Percentiles rank a stretch among this genome's conserved stretches.
Evolutionary conservation across 2,329 filamentous ascomycete genomes (phyloP).

Genomic region (Tolypocladium paradoxum): DNA sequence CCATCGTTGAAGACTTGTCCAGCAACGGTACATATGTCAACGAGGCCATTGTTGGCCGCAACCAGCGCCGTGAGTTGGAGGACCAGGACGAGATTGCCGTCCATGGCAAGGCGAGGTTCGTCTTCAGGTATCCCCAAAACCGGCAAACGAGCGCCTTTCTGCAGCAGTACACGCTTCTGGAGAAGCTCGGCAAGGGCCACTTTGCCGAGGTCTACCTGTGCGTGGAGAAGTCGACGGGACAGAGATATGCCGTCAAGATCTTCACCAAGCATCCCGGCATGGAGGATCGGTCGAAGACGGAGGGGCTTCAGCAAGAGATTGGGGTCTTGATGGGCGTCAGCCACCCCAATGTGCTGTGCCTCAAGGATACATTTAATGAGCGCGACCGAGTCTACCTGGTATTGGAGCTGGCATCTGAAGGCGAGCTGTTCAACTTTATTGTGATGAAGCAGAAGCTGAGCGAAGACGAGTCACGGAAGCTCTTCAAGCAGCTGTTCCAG

Average conservation of each 20-base stretch:
- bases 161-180: slow-evolving; percentile 74
- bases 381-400: slow-evolving; percentile 83
- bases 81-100: slow-evolving; percentile 89
- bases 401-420: slow-evolving; percentile 80
- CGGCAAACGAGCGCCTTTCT: slow-evolving; percentile 67
- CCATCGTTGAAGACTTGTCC: slow-evolving; percentile 84
- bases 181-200: slow-evolving; percentile 86
- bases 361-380: slow-evolving; percentile 94
- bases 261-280: slow-evolving; percentile 79
- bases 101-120: slow-evolving; percentile 72
- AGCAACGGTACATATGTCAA: slow-evolving; percentile 97
- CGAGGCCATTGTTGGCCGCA: slow-evolving; percentile 79
- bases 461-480: slow-evolving; percentile 72
- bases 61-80: slow-evolving; percentile 78
- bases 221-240: slow-evolving; percentile 72
- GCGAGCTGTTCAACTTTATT: slow-evolving; percentile 93
- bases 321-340: slow-evolving; percentile 95
- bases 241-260: slow-evolving; percentile 83
- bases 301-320: slow-evolving; percentile 89
- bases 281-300: slow-evolving; percentile 73
- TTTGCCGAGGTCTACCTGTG: slow-evolving; percentile 92
- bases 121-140: slow-evolving; percentile 79
- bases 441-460: slow-evolving; percentile 81
- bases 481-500: slow-evolving; percentile 87
- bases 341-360: slow-evolving; percentile 82